These are phyloP conservation scores for Zygnema circumcarinatum DNA, from an alignment of 139 green algal genomes.

Conservation along the genomic window DNA sequence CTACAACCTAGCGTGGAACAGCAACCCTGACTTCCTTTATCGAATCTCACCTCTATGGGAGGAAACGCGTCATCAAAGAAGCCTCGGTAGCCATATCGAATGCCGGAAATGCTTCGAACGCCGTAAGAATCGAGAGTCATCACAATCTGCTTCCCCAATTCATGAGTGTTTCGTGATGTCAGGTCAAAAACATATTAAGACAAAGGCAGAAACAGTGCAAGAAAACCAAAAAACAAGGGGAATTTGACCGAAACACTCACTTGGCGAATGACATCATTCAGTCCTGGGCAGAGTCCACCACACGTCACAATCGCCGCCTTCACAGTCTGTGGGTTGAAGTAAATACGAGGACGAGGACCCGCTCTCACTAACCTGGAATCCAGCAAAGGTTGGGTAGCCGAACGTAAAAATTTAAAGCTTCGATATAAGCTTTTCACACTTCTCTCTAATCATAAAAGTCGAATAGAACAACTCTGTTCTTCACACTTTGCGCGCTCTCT, in stretches of 20 bases:
- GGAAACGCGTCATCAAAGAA: conserved; percentile 36
- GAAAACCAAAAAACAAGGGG: neutral
- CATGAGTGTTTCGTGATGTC: neutral
- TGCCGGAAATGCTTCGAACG: conserved; percentile 24
- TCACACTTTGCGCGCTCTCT: no score
- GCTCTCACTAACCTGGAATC: conserved; percentile 39
- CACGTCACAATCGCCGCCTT: conserved; percentile 80
- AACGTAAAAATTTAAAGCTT: neutral
- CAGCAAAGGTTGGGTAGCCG: neutral
- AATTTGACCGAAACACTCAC: no score
- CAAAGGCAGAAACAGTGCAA: neutral
- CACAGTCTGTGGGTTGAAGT: conserved; percentile 80
- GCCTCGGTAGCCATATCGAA: conserved; percentile 41
- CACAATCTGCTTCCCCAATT: conserved; percentile 37
- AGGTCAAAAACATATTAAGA: no score
- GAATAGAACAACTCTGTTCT: no score
- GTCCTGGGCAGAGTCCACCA: conserved; percentile 86
- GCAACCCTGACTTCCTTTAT: no score
- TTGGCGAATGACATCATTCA: conserved; percentile 93
- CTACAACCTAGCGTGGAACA: no score
- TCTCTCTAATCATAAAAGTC: no score
- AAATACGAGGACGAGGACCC: conserved; percentile 39
- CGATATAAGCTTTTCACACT: neutral
- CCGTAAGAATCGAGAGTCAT: conserved; percentile 45
- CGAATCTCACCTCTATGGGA: conserved; percentile 32